phyloP scores from a whole-genome alignment of 176 grass and related monocot species.

The Hyparrhenia diplandra region DNA sequence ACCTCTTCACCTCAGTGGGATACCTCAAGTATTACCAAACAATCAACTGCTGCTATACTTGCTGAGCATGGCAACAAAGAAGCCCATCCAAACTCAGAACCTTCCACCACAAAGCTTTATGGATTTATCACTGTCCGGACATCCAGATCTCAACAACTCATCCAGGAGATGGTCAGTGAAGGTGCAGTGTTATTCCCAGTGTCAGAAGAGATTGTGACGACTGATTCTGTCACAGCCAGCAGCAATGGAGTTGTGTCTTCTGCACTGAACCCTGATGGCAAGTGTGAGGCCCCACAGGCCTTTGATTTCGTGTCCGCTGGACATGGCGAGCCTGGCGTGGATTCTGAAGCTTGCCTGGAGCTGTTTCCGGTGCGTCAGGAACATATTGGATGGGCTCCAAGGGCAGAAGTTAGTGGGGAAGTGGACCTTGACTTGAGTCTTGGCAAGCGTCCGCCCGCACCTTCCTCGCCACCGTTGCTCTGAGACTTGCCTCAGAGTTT shows the following conservation, averaged over 20 bases:
- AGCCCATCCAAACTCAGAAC: background rate
- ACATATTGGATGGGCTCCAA: slow-evolving; percentile 29
- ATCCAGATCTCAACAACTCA: slow-evolving; percentile 22
- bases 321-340: background rate
- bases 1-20: background rate
- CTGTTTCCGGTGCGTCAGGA: slow-evolving; percentile 51
- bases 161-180: slow-evolving; percentile 40
- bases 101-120: slow-evolving; percentile 2
- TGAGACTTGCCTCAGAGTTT: background rate
- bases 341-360: slow-evolving; percentile 36
- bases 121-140: background rate
- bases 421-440: slow-evolving; percentile 51
- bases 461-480: background rate
- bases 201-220: background rate
- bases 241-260: background rate
- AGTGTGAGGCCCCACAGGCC: background rate
- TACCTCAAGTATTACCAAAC: background rate
- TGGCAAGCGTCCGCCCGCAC: background rate
- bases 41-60: background rate
- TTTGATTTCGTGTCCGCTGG: slow-evolving; percentile 9
- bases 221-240: background rate
- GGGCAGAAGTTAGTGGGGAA: background rate
- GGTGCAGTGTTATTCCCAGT: slow-evolving; percentile 31
- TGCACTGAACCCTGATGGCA: background rate
- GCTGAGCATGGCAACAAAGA: background rate